A percentile compares a stretch with the other conserved stretches of the same genome.
These are phyloP conservation scores for Drechslera avenae DNA, from an alignment of 2,329 filamentous ascomycete species.

Conservation along the genomic window DNA sequence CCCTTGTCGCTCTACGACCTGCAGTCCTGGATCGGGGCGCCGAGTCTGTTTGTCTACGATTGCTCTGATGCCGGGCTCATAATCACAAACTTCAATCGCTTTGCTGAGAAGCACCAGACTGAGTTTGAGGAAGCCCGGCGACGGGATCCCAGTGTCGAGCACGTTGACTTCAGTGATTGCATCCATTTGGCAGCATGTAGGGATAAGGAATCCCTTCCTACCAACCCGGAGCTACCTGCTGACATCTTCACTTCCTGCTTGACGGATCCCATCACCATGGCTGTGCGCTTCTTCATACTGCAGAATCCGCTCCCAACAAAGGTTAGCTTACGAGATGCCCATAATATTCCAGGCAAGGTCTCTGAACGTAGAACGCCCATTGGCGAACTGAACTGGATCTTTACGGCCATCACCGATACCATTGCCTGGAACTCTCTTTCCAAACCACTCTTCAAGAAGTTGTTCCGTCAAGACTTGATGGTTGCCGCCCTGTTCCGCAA, in stretches of 20 bases:
- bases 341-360: constrained; percentile 86
- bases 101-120: constrained; percentile 91
- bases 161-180: constrained; percentile 75
- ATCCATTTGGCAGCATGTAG: constrained; percentile 93
- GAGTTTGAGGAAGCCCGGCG: constrained; percentile 79
- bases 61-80: constrained; percentile 97
- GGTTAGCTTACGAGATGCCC: constrained; percentile 79
- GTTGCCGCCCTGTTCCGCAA: constrained; percentile 97
- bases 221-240: constrained; percentile 88
- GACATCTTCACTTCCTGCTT: constrained; percentile 96
- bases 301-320: constrained; percentile 77
- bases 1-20: constrained; percentile 94
- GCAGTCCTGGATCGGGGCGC: constrained; percentile 93
- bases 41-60: constrained; percentile 96
- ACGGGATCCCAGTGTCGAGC: constrained; percentile 71
- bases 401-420: constrained; percentile 97
- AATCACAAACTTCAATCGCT: constrained; percentile 90
- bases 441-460: constrained; percentile 89
- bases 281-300: constrained; percentile 91
- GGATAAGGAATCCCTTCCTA: constrained; percentile 89
- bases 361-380: constrained; percentile 92
- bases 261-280: constrained; percentile 97
- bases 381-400: constrained; percentile 98
- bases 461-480: constrained; percentile 97
- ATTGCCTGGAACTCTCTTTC: constrained; percentile 97